Evolutionary conservation across 2,329 filamentous ascomycete genomes (phyloP), one percentile per base, ranked within the genome.

Genomic region (Aspergillus neotritici): DNA sequence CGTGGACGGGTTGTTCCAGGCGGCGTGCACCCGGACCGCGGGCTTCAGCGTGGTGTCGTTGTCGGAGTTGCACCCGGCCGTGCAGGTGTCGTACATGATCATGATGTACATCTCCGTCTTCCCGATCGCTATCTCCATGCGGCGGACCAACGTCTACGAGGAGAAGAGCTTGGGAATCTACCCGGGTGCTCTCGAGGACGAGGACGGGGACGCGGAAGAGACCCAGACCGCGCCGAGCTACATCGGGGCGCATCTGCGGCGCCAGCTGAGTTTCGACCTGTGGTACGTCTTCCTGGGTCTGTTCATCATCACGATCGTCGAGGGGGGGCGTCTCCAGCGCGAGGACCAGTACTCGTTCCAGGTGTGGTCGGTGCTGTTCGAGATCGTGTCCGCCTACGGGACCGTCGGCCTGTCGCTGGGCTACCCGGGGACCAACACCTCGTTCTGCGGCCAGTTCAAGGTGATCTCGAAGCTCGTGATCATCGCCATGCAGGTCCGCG

Each of bases 71-170:
- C 90, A 97, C 53, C 90, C 93, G 1, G 93, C 86, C 3, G 87
- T 96, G 45, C 90, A 95, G 58, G 88, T 94, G 11, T 87, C 89
- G 16, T 97, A 96, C 69, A 74, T 97, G 67, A 83, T 97, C 66
- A 97, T 97, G 93, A 97, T 97, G 93, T 97, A 97, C 67, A 95
- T 97, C 49, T 95, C 90, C 45, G 87, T 96, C 47, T 94, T 95
- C 56, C 91, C 91, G 4, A 94, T 97, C 55, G 91, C 93, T 61
- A 97, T 97, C 57, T 93, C 87, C 5, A 86, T 97, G 56, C 88
- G 91, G 41, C 78, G 87, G 51, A 96, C 91, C 46, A 97, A 97
- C 62, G 91, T 96, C 2, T 97, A 97, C 70, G 91, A 96, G 66
- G 91, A 97, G 62, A 71, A 74, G 35, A 77, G 75, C 37, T 61